Evolutionary conservation across 2,329 filamentous ascomycete genomes (phyloP), one percentile per base, ranked within the genome.

Genomic region (Curvularia lunata): DNA sequence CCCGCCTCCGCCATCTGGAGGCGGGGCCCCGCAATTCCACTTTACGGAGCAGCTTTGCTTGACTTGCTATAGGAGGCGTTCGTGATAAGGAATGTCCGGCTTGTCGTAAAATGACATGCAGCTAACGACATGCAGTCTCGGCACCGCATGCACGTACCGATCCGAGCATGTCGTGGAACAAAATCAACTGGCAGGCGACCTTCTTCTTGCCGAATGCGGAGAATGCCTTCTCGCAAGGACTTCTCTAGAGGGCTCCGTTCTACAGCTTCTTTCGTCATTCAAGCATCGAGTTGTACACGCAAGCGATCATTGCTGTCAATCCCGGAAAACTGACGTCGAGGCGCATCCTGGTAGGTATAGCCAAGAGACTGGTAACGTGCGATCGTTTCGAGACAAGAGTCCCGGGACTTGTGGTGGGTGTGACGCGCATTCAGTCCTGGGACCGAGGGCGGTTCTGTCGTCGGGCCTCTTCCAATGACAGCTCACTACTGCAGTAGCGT

Each of bases 21-120:
- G 66, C 65, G 70, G 70, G 68, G 69, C 68, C 68, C 70, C 71
- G 68, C 66, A 62, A 64, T 65, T 61, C 52, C 58, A 66, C 55
- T 55, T 51, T 54, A 50, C 45, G 42, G 16, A 30, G 59, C 58
- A 25, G 16, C 9, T 34, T 32, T 52, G 37, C 34, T 43, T 40
- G 42, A 55, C 27, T 45, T 12, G 38, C 40, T 38, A 19, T 38
- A 46, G 28, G 37, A 21, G 16, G 30, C 40, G 45, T 45, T 18
- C 45, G 21, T 23, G 23, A 30, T 48, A 47, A 38, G 21, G 32
- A 13, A 23, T 42, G 21, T 19, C 37, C 43, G 42, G 38, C 45
- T 45, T 45, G 27, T 38, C 30, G 18, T 38, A 19, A 54, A 49
- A 16, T 32, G 50, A 34, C 30, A 32, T 48, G 38, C 37, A 40